Percentiles rank a stretch among this genome's conserved stretches.
phyloP scores from a whole-genome alignment of 2,329 filamentous ascomycete genomes.

The Ophiostoma quercus region DNA sequence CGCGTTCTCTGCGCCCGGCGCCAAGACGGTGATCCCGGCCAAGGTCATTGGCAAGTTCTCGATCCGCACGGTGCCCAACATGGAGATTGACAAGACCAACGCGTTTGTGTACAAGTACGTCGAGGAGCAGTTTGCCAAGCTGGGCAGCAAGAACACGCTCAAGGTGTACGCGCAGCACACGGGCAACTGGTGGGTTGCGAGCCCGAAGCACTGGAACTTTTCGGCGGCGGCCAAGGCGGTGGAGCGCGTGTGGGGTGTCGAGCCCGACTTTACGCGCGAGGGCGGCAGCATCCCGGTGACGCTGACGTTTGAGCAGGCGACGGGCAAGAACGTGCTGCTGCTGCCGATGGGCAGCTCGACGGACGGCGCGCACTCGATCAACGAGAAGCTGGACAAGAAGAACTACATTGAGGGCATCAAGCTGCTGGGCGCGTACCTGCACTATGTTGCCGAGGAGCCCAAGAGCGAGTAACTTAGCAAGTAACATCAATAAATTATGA shows the following conservation, averaged over 20 bases:
- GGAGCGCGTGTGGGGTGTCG: conserved; percentile 85
- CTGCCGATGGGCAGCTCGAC: conserved; percentile 97
- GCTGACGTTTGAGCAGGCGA: conserved; percentile 93
- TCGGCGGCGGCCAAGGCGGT: conserved; percentile 91
- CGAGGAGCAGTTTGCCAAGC: conserved; percentile 75
- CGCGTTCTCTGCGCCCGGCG: conserved; percentile 85
- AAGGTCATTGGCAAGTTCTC: conserved; percentile 98
- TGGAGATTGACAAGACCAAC: conserved; percentile 90
- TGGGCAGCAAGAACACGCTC: conserved; percentile 87
- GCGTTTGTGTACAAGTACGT: conserved; percentile 77
- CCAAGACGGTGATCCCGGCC: conserved; percentile 97
- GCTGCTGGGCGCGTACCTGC: conserved; percentile 86
- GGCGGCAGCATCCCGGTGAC: conserved; percentile 97
- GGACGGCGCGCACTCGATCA: conserved; percentile 94
- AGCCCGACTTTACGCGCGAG: conserved; percentile 93
- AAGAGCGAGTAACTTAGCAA: conserved; percentile 31
- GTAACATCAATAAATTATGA: background rate
- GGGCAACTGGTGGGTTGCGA: conserved; percentile 98
- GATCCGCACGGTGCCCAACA: conserved; percentile 93
- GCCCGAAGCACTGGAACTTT: conserved; percentile 99
- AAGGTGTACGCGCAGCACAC: conserved; percentile 78
- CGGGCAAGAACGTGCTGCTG: conserved; percentile 93
- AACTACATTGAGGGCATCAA: conserved; percentile 99
- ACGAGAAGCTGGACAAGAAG: conserved; percentile 93
- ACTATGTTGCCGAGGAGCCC: conserved; percentile 91